A percentile compares a stretch with the other conserved stretches of the same genome.
Conservation (phyloP, 495 filamentous ascomycete species). For the Diplogelasinospora grovesii region DNA sequence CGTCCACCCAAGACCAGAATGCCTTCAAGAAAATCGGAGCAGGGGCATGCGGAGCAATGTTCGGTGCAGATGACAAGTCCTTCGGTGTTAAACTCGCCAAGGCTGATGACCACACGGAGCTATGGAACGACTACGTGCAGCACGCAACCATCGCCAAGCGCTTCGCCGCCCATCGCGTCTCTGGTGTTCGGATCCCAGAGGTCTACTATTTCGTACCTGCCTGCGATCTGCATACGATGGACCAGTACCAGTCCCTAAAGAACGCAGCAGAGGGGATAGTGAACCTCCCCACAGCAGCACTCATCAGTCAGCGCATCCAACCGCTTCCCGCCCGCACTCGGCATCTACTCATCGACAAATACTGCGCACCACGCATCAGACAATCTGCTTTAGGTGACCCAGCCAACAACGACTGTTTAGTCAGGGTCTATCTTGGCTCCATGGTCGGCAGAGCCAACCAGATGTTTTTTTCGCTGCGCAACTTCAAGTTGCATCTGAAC, state of each 20-base stretch:
- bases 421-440: slow-evolving; percentile 21
- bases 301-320: slow-evolving; percentile 3
- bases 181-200: slow-evolving; percentile 4
- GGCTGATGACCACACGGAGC: background rate
- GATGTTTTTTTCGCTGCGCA: slow-evolving; percentile 12
- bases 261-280: background rate
- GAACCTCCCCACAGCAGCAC: slow-evolving; percentile 6
- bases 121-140: slow-evolving; percentile 7
- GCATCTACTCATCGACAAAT: slow-evolving; percentile 17
- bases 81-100: slow-evolving; percentile 10
- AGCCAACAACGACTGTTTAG: slow-evolving; percentile 23
- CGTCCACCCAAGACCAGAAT: too few relatives aligned
- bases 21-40: slow-evolving; percentile 22
- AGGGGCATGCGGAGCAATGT: slow-evolving; percentile 16
- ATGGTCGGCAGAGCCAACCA: slow-evolving; percentile 1
- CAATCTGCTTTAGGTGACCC: slow-evolving; percentile 3
- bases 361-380: slow-evolving; percentile 13
- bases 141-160: background rate
- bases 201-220: background rate
- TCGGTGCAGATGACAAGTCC: background rate
- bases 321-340: slow-evolving; percentile 8
- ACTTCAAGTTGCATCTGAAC: slow-evolving; percentile 16
- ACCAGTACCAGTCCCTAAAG: background rate
- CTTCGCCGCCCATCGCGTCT: background rate
- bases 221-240: background rate